Percentiles rank a stretch among this genome's conserved stretches.
Conservation (phyloP, 2,329 filamentous ascomycete genomes). For the Beauveria medogensis region DNA sequence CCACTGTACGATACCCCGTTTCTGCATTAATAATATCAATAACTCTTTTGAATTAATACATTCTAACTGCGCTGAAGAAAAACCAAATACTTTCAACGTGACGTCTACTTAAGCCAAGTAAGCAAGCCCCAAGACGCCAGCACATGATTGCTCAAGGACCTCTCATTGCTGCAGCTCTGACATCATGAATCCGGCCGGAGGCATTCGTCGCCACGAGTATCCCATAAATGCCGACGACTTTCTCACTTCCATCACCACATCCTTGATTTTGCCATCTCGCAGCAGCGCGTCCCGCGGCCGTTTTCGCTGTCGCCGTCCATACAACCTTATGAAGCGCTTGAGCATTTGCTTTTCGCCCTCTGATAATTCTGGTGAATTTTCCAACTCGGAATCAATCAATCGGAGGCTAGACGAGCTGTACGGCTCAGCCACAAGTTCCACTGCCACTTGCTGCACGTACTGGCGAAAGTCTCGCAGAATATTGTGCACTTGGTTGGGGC, state of each 20-base stretch:
- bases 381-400: constrained; percentile 41
- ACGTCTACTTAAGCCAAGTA: not conserved
- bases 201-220: constrained; percentile 67
- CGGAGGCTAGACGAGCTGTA: constrained; percentile 42
- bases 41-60: constrained; percentile 7
- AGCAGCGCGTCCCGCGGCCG: constrained; percentile 78
- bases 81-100: not conserved
- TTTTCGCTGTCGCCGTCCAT: constrained; percentile 61
- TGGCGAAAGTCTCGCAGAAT: constrained; percentile 31
- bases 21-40: constrained; percentile 10
- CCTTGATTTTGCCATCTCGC: constrained; percentile 60
- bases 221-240: constrained; percentile 81
- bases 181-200: constrained; percentile 24
- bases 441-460: constrained; percentile 34
- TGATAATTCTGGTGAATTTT: constrained; percentile 27
- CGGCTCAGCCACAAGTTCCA: constrained; percentile 37
- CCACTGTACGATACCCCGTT: not conserved
- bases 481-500: constrained; percentile 23
- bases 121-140: not conserved
- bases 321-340: constrained; percentile 42
- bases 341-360: constrained; percentile 33
- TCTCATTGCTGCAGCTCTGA: constrained; percentile 1
- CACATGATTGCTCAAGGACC: not conserved
- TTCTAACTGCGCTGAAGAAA: not conserved
- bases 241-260: constrained; percentile 66